Percentiles rank a stretch among this genome's conserved stretches.
Conservation (phyloP, 495 filamentous ascomycete genomes). For the Penicillium waksmanii region DNA sequence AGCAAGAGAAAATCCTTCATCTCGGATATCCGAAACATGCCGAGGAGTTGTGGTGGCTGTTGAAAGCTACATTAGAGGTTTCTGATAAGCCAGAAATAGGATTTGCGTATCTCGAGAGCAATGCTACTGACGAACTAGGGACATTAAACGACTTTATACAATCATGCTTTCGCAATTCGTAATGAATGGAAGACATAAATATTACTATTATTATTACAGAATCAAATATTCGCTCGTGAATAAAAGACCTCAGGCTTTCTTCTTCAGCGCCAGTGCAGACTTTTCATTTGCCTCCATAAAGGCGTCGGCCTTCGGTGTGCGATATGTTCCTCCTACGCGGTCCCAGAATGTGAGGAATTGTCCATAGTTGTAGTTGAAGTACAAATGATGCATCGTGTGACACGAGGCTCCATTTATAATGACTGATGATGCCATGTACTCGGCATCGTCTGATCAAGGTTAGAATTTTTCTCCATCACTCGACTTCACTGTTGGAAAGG, state of each 20-base stretch:
- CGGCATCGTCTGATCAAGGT: conserved; percentile 69
- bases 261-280: conserved; percentile 8
- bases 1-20: conserved; percentile 31
- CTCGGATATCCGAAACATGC: conserved; percentile 46
- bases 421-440: conserved; percentile 79
- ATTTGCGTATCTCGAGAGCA: conserved; percentile 38
- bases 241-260: neutral
- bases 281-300: conserved; percentile 21
- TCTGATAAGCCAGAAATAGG: conserved; percentile 16
- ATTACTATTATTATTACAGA: conserved; percentile 3
- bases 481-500: neutral
- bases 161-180: conserved; percentile 24
- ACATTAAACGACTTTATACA: conserved; percentile 45
- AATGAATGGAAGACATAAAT: conserved; percentile 7
- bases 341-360: conserved; percentile 97
- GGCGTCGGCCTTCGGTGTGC: conserved; percentile 57
- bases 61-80: conserved; percentile 36
- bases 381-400: conserved; percentile 92
- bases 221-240: conserved; percentile 3
- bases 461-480: neutral
- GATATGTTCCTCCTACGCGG: conserved; percentile 81
- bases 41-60: conserved; percentile 44
- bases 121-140: conserved; percentile 41
- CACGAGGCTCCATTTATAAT: conserved; percentile 93
- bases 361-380: conserved; percentile 98